Base-by-base conservation (phyloP, 306 rosid species). In the Vicia faba region DNA sequence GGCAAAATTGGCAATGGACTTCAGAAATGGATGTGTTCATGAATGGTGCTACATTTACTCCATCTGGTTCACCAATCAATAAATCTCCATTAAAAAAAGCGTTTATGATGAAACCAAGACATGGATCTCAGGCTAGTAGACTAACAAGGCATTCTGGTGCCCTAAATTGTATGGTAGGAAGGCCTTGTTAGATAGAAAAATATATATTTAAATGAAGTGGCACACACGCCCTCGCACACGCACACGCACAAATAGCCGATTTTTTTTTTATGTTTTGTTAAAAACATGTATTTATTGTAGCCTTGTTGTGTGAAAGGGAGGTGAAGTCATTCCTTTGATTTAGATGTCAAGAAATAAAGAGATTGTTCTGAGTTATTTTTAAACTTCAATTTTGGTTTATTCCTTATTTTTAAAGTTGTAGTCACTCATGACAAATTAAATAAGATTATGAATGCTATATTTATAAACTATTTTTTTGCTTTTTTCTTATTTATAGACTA, bases 1-100 rank as follows among this genome's bases (percentile, higher is more conserved):
- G 78, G 78, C 64, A n/a, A 19, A 55, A 55, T 9, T 73, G 78
- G 78, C 40, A 65, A 2, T 73, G 78, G 78, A 8, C 11, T 41
- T 73, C 78, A 2, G 78, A 73, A 0, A 43, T 43, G 66, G 78
- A 73, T 5, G 2, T 65, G 4, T 56, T 73, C 33, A 64, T 73
- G 78, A 73, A 73, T 23, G 78, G 78, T 13, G 78, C 78, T 1
- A 43, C 0, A 8, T 73, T 73, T 49, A 10, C n/a, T 0, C 0
- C 40, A 18, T 55, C 78, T 0, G 78, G 78, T 0, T 0, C 11
- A 5, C 72, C 78, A 0, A 65, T 73, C 8, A 2, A 19, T 36
- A 50, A 5, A 16, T 0, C 11, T 12, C 3, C 19, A 0, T 33
- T 41, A 66, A 73, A 73, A 0, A 73, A 73, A 28, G 66, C 41